Base-by-base conservation (phyloP, 805 yeast species). In the Yarrowia bubula region DNA sequence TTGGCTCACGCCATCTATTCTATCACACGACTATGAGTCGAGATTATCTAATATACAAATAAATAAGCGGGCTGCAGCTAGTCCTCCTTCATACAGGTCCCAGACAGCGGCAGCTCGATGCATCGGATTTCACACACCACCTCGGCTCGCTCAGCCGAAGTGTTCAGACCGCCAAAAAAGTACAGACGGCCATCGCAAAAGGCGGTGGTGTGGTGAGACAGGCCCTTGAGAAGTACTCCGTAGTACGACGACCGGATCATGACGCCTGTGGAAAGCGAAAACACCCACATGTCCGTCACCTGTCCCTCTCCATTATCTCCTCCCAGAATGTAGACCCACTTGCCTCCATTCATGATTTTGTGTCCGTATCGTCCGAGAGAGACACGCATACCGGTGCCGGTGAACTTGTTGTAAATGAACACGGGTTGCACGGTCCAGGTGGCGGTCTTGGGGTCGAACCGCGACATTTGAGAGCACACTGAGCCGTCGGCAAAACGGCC, bases 291-390 rank as follows among this genome's bases (percentile, higher is more conserved):
- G 35, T 64, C 63, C 35, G 46, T 53, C 22, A 65, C 57, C 15
- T 67, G 61, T 14, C 65, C 66, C 17, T 58, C 63, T 11, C 71
- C 71, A 32, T 70, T 70, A 48, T 69, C 68, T 22, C 73, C 73
- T n/a, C 73, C 73, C 17, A 65, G 35, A 15, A 69, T 64, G 33
- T 68, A 58, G 13, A 70, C 65, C 37, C 65, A 64, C 37, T 65
- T 66, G 50, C 65, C 66, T 10, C 51, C 65, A 43, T 57, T 55
- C 53, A 58, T 38, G 13, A 42, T 58, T 18, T 62, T 48, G 55
- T 70, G 72, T 18, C 69, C 51, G 15, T 67, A 65, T 14, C 72
- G 66, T 15, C 61, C 61, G 31, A 55, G 61, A 3, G 38, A 11
- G 28, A 55, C 61, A 7, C 47, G 46, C 61, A 55, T 39, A 28